These are phyloP conservation scores for Crataegus laevigata DNA, from an alignment of 306 rosid species.

Conservation along the genomic window DNA sequence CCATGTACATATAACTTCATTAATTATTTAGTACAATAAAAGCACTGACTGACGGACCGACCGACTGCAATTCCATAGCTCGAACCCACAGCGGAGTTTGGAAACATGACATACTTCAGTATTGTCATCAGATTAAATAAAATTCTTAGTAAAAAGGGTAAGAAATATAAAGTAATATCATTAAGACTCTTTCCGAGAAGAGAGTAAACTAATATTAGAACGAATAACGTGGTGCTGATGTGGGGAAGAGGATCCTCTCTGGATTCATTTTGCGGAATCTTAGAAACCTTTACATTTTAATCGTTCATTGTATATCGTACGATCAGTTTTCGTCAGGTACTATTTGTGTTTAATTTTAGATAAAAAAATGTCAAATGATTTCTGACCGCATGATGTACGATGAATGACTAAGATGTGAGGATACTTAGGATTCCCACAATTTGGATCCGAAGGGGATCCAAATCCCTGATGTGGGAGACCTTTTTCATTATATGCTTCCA, in stretches of 20 bases:
- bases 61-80: conserved; percentile 2
- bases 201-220: background rate
- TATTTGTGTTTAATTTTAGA: no score
- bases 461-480: background rate
- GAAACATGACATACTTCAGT: background rate
- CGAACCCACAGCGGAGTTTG: background rate
- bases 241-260: no score
- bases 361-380: no score
- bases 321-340: no score
- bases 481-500: background rate
- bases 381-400: accelerated
- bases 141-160: no score
- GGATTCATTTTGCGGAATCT: no score
- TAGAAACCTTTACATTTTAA: accelerated
- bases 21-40: background rate
- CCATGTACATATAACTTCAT: background rate
- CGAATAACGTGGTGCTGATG: background rate
- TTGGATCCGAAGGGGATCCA: no score
- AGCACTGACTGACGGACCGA: background rate
- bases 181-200: no score
- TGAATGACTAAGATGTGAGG: no score
- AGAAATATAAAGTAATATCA: no score
- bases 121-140: background rate
- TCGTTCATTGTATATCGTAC: no score
- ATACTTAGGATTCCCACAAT: no score